Evolutionary conservation across 768 basidiomycete genomes (phyloP), one percentile per base, ranked within the genome.

Genomic region (Podaxis pistillaris): DNA sequence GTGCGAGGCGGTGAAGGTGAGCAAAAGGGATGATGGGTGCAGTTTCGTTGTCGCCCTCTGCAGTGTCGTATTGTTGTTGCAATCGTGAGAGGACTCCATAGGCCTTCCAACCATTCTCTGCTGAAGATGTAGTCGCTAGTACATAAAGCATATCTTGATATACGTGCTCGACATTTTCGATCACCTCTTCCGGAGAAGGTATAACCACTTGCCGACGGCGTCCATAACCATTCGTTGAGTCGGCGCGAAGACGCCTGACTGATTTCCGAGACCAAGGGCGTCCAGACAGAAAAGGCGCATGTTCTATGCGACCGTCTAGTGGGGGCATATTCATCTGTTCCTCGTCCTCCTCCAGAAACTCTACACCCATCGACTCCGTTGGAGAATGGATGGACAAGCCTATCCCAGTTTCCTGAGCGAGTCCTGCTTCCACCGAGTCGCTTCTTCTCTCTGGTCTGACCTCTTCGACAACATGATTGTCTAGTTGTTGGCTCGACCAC

Each of bases 1-100:
- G 84, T 17, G 77, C 78, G 53, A 94, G 75, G 30, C 82, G 81
- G 67, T 90, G 87, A 40, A 93, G 83, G 62, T 84, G 79, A n/a
- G 69, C 64, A 63, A 74, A 75, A 41, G 77, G 76, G 30, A 80
- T 73, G 47, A 68, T 64, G 17, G 69, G 69, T n/a, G 72, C 51
- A 24, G 68, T 59, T 46, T 63, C 59, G 58, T 67, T 63, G 51
- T 66, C 64, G 51, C 64, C 46, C 64, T 68, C 56, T 67, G 59
- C 58, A 68, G 66, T 24, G 33, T 62, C 47, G 46, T 49, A 52
- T 17, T 40, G 54, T n/a, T 50, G 63, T 68, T 70, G 55, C 70
- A 69, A 38, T 69, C 67, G 68, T 74, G 41, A 69, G 56, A 83
- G 76, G 44, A 67, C 69, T 17, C 72, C 68, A 64, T 82, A 82